Base-by-base conservation (phyloP, 2,329 filamentous ascomycete species). In the Fusarium compactum region DNA sequence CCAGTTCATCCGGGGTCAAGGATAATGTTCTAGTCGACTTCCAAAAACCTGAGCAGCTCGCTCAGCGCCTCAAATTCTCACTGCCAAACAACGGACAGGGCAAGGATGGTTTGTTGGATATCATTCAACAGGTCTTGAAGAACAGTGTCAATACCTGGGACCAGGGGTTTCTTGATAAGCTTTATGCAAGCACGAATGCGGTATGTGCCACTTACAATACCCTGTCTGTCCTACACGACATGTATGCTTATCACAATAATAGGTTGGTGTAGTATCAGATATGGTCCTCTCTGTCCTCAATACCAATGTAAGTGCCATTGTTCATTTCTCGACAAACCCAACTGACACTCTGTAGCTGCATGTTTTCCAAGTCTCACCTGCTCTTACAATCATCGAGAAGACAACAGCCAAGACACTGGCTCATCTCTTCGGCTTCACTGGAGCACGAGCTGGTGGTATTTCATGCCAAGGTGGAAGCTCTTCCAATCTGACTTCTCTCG, bases 71-170 rank as follows among this genome's bases (percentile, higher is more conserved):
- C 66, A 81, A 85, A 14, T 82, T 93, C 43, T 80, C 86, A 9
- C 82, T 94, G 8, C 90, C 91, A 0, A 81, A 79, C 5, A 78
- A 85, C 41, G 90, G 88, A 10, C 83, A 82, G 67, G 91, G 90
- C 2, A 92, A 92, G 73, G 87, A 92, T 45, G 95, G 95, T 0
- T 82, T 98, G 32, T 82, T 97, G 29, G 85, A 89, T 34, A 88
- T 89, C 5, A 86, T 97, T 47, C 83, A 89, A 71, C 87, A 90
- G 65, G 85, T 98, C 22, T 85, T 98, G 44, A 86, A 88, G 69
- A 94, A 97, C 80, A 96, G 92, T 76, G 95, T 98, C 77, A 99
- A 99, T 82, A 98, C 95, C n/a, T 98, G 95, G 93, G 92, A 97
- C 76, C 95, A 97, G 80, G 95, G 95, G 14, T 99, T 98, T 81